phyloP scores from a whole-genome alignment of 2,329 filamentous ascomycete genomes.

The Trichoderma citrinoviride region DNA sequence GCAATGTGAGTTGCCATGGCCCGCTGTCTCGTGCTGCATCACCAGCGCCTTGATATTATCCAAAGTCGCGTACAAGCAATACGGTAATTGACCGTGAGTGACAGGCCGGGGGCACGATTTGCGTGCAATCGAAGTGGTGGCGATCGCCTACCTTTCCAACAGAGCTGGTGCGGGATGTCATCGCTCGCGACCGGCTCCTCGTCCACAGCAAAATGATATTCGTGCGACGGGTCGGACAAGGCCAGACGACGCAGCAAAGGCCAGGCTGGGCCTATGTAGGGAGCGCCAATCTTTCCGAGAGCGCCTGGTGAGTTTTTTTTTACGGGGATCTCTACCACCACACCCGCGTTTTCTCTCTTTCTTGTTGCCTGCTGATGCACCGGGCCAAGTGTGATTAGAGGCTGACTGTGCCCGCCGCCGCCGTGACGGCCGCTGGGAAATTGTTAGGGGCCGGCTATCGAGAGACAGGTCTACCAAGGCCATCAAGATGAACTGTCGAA shows the following conservation, averaged over 20 bases:
- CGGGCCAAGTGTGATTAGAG: slow-evolving; percentile 13
- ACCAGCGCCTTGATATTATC: neutral
- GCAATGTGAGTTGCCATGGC: slow-evolving; percentile 42
- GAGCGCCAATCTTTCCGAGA: slow-evolving; percentile 88
- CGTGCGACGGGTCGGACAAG: slow-evolving; percentile 36
- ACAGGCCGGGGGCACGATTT: slow-evolving; percentile 78
- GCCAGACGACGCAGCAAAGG: slow-evolving; percentile 21
- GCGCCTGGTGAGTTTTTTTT: slow-evolving; percentile 69
- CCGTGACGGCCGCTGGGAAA: slow-evolving; percentile 14
- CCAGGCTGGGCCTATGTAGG: slow-evolving; percentile 80
- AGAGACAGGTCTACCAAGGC: slow-evolving; percentile 65
- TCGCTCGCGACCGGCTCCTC: slow-evolving; percentile 65
- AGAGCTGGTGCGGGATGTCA: slow-evolving; percentile 69
- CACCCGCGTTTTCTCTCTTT: neutral
- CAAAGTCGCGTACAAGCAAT: neutral
- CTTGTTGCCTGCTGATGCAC: slow-evolving; percentile 6
- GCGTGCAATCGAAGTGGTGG: slow-evolving; percentile 72
- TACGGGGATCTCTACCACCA: neutral
- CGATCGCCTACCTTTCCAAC: slow-evolving; percentile 66
- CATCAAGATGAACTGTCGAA: slow-evolving; percentile 77
- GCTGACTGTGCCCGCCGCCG: slow-evolving; percentile 29
- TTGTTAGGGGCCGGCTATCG: slow-evolving; percentile 69
- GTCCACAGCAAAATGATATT: slow-evolving; percentile 83
- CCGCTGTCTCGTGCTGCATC: neutral
- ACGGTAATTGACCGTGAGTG: slow-evolving; percentile 16